Evolutionary conservation across 1,139 yeast species (phyloP), one percentile per base, ranked within the genome.

Genomic region (Debaryomyces sp.): DNA sequence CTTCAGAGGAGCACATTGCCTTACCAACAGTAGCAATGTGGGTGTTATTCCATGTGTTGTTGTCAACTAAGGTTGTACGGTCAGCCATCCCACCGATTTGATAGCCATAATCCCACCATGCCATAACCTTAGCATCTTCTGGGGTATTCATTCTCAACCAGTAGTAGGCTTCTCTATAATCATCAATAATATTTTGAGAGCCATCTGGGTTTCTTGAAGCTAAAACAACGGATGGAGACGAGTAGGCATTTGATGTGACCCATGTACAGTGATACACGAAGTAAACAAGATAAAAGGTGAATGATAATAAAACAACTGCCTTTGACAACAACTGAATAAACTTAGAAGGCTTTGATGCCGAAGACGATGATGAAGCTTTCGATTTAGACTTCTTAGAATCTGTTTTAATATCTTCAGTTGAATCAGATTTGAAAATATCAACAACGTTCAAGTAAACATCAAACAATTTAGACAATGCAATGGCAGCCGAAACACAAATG

Each of bases 41-140:
- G 4, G 99, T 95, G 74, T 95, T 95, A 68, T 95, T 95, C 99
- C 99, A 95, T 9, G 99, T 95, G 71, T 95, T 95, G 80, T 95
- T 95, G 70, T 95, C 99, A 40, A 95, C 99, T 58, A 95, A 80
- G 5, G 99, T 95, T 55, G 99, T 94, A 67, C 99, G 84, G 71
- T 95, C 99, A 41, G 99, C 99, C 98, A 95, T 94, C 53, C 99
- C 99, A 59, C 99, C 99, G 63, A 95, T 95, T 73, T 95, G 99
- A 71, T 95, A 95, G 48, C 99, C 99, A 66, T 95, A 95, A 77
- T 95, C 99, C 99, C 99, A 95, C 99, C 99, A 95, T 6, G 98
- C 88, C 88, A 95, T 90, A 54, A 95, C 87, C 69, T 89, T 91
- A 43, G 97, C 88, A 66, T 95, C 99, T 66, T 92, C 97, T 4